These are phyloP conservation scores for Penicillium arizonense DNA, from an alignment of 495 filamentous ascomycete genomes.

Conservation along the genomic window DNA sequence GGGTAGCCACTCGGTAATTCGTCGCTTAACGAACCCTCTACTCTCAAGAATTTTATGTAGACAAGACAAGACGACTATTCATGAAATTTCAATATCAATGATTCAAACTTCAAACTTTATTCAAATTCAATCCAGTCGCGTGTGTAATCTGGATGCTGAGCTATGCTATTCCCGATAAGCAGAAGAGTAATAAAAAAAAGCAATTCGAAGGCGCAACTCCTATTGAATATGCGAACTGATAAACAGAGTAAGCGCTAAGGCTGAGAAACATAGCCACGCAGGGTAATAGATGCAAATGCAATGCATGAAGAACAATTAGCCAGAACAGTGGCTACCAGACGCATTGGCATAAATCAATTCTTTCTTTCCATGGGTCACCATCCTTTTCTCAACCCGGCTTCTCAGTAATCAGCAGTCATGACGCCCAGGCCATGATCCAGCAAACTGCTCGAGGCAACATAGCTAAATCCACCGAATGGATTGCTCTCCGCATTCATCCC, in stretches of 20 bases:
- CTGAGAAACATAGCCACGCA: neutral
- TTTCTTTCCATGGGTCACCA: too few relatives aligned
- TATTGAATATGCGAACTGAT: too few relatives aligned
- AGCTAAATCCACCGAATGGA: constrained; percentile 94
- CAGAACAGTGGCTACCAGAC: too few relatives aligned
- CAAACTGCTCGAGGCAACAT: constrained; percentile 84
- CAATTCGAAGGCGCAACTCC: too few relatives aligned
- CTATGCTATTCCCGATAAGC: too few relatives aligned
- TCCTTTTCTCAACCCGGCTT: neutral
- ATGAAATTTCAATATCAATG: neutral
- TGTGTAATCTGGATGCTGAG: too few relatives aligned
- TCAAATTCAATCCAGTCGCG: neutral
- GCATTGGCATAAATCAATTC: too few relatives aligned
- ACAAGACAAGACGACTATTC: neutral
- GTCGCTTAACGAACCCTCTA: too few relatives aligned
- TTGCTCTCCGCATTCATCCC: constrained; percentile 50
- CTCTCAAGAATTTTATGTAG: neutral
- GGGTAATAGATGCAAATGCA: neutral
- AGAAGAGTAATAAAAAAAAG: too few relatives aligned
- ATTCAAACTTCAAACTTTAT: neutral
- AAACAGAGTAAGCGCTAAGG: neutral
- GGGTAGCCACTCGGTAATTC: too few relatives aligned
- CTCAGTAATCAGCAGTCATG: constrained; percentile 30
- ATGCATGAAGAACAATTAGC: neutral
- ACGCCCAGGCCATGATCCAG: constrained; percentile 56